Evolutionary conservation across 768 basidiomycete genomes (phyloP).

Genomic region (Asterophora parasitica): DNA sequence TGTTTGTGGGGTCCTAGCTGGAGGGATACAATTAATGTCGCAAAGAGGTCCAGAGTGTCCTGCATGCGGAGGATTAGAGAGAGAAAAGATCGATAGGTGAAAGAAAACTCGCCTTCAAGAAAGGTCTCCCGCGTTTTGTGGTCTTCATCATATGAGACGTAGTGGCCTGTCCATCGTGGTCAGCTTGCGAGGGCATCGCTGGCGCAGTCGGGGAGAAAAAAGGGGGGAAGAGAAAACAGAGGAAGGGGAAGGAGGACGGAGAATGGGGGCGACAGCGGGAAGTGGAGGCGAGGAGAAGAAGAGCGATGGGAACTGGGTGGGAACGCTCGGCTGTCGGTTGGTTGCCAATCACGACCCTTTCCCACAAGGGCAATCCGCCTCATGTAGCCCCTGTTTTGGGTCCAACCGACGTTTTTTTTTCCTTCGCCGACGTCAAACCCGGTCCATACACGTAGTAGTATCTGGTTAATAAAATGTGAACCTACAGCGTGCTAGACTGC

Average conservation of each 20-base stretch:
- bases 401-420: conserved; percentile 16
- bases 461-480: no score
- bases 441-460: not conserved
- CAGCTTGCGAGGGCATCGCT: conserved; percentile 35
- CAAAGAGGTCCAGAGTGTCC: conserved; percentile 98
- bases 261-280: conserved; percentile 16
- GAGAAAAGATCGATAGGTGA: conserved; percentile 6
- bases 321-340: conserved; percentile 37
- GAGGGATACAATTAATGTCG: conserved; percentile 92
- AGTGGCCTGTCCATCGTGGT: conserved; percentile 47
- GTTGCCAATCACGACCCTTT: conserved; percentile 40
- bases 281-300: conserved; percentile 23
- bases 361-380: conserved; percentile 36
- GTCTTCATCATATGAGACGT: conserved; percentile 99
- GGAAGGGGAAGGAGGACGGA: conserved; percentile 23
- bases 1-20: conserved; percentile 87
- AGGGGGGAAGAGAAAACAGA: conserved; percentile 23
- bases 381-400: conserved; percentile 31
- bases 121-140: conserved; percentile 91
- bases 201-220: conserved; percentile 40
- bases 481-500: no score
- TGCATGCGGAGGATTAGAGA: conserved; percentile 25
- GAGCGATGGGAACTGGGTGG: conserved; percentile 27
- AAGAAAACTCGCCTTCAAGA: conserved; percentile 69
- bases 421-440: conserved; percentile 12